A percentile compares a stretch with the other conserved stretches of the same genome.
Conservation (phyloP, 1,139 yeast genomes). For the Lodderomyces pseudojiufengensis region DNA sequence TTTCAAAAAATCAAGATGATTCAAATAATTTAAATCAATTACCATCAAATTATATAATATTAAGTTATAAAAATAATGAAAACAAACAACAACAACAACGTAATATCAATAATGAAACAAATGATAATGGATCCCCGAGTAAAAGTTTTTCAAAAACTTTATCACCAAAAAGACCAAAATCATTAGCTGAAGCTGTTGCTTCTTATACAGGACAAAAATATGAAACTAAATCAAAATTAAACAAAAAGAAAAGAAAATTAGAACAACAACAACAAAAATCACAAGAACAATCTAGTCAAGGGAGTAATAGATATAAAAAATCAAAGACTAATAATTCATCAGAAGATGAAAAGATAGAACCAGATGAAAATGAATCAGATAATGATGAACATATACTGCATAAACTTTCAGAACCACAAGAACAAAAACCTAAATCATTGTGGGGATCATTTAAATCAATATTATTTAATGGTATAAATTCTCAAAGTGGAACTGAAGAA, state of each 20-base stretch:
- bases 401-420: background rate
- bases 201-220: slow-evolving; percentile 54
- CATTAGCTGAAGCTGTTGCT: slow-evolving; percentile 62
- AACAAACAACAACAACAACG: slow-evolving; percentile 1
- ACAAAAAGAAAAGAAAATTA: slow-evolving; percentile 25
- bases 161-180: slow-evolving; percentile 31
- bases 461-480: background rate
- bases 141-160: background rate
- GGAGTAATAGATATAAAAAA: slow-evolving; percentile 15
- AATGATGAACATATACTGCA: background rate
- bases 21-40: slow-evolving; percentile 10
- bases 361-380: background rate
- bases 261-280: slow-evolving; percentile 6
- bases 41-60: slow-evolving; percentile 26
- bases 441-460: slow-evolving; percentile 5
- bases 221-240: slow-evolving; percentile 34
- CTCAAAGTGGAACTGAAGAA: slow-evolving; percentile 7
- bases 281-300: background rate
- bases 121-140: background rate
- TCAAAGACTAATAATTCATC: slow-evolving; percentile 6
- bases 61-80: slow-evolving; percentile 18
- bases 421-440: slow-evolving; percentile 3
- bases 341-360: slow-evolving; percentile 8
- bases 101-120: background rate
- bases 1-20: slow-evolving; percentile 44